Conservation (phyloP, 257 asterid genomes). For the Petunia secreta region DNA sequence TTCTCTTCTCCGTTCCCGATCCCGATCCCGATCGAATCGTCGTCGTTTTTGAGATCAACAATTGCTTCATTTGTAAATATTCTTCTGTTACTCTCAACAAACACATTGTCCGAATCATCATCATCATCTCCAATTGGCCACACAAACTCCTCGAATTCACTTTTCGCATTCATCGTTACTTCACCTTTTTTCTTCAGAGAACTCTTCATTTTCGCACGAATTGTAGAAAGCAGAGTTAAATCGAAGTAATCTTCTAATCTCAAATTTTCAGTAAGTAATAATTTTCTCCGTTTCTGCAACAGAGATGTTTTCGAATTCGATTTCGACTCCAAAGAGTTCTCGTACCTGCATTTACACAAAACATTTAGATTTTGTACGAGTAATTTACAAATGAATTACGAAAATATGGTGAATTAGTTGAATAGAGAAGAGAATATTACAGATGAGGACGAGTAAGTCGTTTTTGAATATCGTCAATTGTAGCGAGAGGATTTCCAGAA, state of each 20-base stretch:
- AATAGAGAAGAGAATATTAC: constrained; percentile 18
- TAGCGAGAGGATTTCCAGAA: constrained; percentile 32
- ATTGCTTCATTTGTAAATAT: constrained; percentile 14
- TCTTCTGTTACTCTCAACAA: not conserved
- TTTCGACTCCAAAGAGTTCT: not conserved
- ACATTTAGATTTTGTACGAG: not conserved
- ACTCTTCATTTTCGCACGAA: constrained; percentile 33
- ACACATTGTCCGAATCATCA: not conserved
- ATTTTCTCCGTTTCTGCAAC: constrained; percentile 22
- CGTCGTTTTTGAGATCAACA: constrained; percentile 28
- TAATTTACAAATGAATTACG: not conserved
- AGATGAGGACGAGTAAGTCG: constrained; percentile 41
- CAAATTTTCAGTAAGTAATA: not conserved
- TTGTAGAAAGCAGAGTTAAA: constrained; percentile 36
- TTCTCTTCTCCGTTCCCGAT: not conserved
- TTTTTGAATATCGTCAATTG: constrained; percentile 38
- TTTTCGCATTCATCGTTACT: constrained; percentile 3
- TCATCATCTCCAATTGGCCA: constrained; percentile 25
- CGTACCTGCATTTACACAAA: constrained; percentile 5
- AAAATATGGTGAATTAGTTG: not conserved
- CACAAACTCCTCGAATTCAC: constrained; percentile 33
- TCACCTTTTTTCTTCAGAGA: constrained; percentile 21
- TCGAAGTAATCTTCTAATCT: constrained; percentile 44
- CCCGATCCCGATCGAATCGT: constrained; percentile 13
- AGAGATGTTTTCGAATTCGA: not conserved